Percentiles rank a stretch among this genome's conserved stretches.
Conservation (phyloP, 805 yeast species). For the Metschnikowia rubicola region DNA sequence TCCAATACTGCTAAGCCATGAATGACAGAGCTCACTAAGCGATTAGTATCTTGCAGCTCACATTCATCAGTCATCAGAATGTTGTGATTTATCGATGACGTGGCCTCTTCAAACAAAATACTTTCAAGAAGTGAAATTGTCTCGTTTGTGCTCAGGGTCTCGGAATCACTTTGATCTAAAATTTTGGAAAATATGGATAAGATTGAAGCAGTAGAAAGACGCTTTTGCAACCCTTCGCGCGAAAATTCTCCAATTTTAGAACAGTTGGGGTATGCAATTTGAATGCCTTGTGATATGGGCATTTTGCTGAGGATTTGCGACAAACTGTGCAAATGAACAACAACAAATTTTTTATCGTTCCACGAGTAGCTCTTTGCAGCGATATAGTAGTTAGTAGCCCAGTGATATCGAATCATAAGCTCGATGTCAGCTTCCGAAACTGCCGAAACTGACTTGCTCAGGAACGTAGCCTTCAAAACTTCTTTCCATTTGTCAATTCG, state of each 20-base stretch:
- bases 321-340: slow-evolving; percentile 44
- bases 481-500: slow-evolving; percentile 49
- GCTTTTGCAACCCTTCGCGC: slow-evolving; percentile 47
- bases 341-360: slow-evolving; percentile 28
- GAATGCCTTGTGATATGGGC: slow-evolving; percentile 11
- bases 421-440: not conserved
- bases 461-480: not conserved
- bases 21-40: slow-evolving; percentile 13
- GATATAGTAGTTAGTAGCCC: slow-evolving; percentile 28
- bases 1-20: slow-evolving; percentile 15
- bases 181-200: slow-evolving; percentile 60
- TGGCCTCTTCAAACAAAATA: slow-evolving; percentile 35
- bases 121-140: slow-evolving; percentile 43
- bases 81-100: not conserved
- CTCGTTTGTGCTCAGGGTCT: slow-evolving; percentile 24
- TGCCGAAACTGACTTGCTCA: not conserved
- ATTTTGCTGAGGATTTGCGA: slow-evolving; percentile 9
- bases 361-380: slow-evolving; percentile 27
- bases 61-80: not conserved
- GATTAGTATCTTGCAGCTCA: slow-evolving; percentile 1
- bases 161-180: slow-evolving; percentile 31
- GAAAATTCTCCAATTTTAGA: slow-evolving; percentile 56
- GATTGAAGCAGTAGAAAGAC: slow-evolving; percentile 68
- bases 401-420: slow-evolving; percentile 16
- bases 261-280: slow-evolving; percentile 54